Base-by-base conservation (phyloP, 2,329 filamentous ascomycete species). In the Aureobasidium sp. region DNA sequence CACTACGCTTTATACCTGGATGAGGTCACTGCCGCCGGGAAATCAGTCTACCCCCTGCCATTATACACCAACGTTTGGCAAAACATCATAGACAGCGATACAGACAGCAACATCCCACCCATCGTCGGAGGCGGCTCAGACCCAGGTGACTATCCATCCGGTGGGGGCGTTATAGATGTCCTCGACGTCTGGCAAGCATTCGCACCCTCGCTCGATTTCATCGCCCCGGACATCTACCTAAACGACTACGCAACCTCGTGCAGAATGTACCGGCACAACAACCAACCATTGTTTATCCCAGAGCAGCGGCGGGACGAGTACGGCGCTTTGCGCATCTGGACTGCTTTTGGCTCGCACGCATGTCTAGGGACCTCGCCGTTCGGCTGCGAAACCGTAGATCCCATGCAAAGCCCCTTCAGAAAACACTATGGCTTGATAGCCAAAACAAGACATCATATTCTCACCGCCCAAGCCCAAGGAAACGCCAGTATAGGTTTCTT, bases 291-390 rank as follows among this genome's bases (percentile, higher is more conserved):
- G 0, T 80, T 81, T 63, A 80, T 81, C 38, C 79, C 79, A 0
- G 79, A 81, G 68, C 79, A 81, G 64, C 70, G 78, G 5, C 72
- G 79, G 13, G 79, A 81, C 57, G 77, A 78, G 37, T 70, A 74
- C 29, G 77, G 77, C 6, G 72, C 75, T 0, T 67, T 76, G 6
- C 64, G 77, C 2, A 66, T 78, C 0, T 79, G 75, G 75, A 54
- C 72, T 0, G 73, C 78, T 0, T 75, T 74, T 21, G 77, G 74
- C 1, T 73, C 74, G 0, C 74, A 77, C 54, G 69, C 69, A 13
- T 71, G 71, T 2, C 64, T 79, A 0, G 76, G 76, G 0, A 66
- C 69, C 0, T 68, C 68, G 0, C 75, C 76, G 0, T 78, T 78
- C 59, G 69, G 75, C 4, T 75, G 78, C 49, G 77, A 79, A 60